A percentile compares a stretch with the other conserved stretches of the same genome.
These are phyloP conservation scores for Hansenula sp. DNA, from an alignment of 1,139 yeast genomes.

Conservation along the genomic window DNA sequence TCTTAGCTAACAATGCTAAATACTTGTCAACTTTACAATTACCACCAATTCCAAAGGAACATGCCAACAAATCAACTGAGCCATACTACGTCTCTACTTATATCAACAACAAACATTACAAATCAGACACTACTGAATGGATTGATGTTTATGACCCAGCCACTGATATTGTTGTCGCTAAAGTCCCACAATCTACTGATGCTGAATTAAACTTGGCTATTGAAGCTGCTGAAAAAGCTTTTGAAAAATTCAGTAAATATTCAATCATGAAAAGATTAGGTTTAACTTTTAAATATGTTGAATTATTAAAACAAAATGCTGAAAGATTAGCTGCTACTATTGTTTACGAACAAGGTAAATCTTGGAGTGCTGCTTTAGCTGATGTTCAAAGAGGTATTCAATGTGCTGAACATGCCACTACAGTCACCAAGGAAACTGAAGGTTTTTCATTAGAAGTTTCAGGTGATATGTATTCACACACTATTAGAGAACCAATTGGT, in stretches of 20 bases:
- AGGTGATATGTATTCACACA: constrained; percentile 74
- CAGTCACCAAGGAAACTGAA: constrained; percentile 59
- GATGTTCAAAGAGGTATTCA: constrained; percentile 79
- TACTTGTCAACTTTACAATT: constrained; percentile 24
- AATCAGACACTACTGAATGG: constrained; percentile 57
- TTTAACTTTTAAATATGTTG: constrained; percentile 68
- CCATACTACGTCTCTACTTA: constrained; percentile 49
- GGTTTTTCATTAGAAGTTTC: constrained; percentile 69
- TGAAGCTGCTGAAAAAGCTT: constrained; percentile 59
- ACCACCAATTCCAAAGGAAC: constrained; percentile 34
- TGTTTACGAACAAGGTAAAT: constrained; percentile 78
- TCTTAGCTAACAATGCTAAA: constrained; percentile 3
- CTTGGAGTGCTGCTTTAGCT: constrained; percentile 73
- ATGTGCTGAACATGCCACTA: constrained; percentile 65
- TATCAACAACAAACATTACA: constrained; percentile 53
- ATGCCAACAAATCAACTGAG: constrained; percentile 32
- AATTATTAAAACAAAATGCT: constrained; percentile 62
- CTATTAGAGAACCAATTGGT: constrained; percentile 62
- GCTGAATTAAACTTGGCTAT: constrained; percentile 66
- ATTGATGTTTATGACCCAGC: constrained; percentile 76
- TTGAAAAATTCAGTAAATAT: constrained; percentile 53
- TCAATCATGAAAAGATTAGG: constrained; percentile 70
- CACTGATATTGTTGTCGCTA: constrained; percentile 60
- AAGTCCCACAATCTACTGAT: constrained; percentile 70
- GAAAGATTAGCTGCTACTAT: constrained; percentile 69